A percentile compares a stretch with the other conserved stretches of the same genome.
Conservation (phyloP, 768 basidiomycete species). For the Leccinum pellstonianum region DNA sequence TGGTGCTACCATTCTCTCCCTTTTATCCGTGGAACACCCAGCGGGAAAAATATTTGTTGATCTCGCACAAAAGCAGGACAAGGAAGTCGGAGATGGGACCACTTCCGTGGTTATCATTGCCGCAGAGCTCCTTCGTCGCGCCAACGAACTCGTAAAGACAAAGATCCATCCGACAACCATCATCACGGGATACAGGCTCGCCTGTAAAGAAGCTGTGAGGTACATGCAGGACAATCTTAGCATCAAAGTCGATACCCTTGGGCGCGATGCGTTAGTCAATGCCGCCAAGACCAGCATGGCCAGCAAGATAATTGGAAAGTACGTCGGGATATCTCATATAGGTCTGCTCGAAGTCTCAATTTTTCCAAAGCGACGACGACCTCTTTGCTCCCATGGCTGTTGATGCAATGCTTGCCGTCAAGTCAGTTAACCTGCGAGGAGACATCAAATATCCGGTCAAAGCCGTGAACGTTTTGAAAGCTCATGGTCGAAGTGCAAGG, state of each 20-base stretch:
- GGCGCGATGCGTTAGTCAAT: constrained; percentile 89
- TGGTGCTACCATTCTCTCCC: constrained; percentile 95
- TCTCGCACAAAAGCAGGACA: constrained; percentile 98
- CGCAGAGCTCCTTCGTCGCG: constrained; percentile 93
- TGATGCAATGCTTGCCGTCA: constrained; percentile 97
- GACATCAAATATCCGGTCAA: constrained; percentile 99
- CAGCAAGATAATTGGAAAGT: constrained; percentile 98
- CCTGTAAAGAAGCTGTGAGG: constrained; percentile 95
- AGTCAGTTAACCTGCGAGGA: constrained; percentile 88
- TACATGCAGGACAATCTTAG: constrained; percentile 98
- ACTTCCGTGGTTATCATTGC: constrained; percentile 98
- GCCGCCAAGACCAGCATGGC: constrained; percentile 98
- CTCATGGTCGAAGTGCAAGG: constrained; percentile 92
- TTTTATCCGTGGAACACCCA: constrained; percentile 93
- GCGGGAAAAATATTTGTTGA: constrained; percentile 97
- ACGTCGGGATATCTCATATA: constrained; percentile 35
- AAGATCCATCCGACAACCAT: constrained; percentile 99
- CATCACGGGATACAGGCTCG: constrained; percentile 96
- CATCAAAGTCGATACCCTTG: constrained; percentile 90
- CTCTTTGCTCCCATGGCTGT: constrained; percentile 98
- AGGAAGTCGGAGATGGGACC: constrained; percentile 98
- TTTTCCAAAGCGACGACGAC: constrained; percentile 78
- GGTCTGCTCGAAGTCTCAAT: constrained; percentile 2
- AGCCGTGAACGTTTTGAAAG: constrained; percentile 97
- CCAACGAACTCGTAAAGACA: constrained; percentile 96